A percentile compares a stretch with the other conserved stretches of the same genome.
phyloP scores from a whole-genome alignment of 2,329 filamentous ascomycete genomes.

The Ilyonectria destructans region DNA sequence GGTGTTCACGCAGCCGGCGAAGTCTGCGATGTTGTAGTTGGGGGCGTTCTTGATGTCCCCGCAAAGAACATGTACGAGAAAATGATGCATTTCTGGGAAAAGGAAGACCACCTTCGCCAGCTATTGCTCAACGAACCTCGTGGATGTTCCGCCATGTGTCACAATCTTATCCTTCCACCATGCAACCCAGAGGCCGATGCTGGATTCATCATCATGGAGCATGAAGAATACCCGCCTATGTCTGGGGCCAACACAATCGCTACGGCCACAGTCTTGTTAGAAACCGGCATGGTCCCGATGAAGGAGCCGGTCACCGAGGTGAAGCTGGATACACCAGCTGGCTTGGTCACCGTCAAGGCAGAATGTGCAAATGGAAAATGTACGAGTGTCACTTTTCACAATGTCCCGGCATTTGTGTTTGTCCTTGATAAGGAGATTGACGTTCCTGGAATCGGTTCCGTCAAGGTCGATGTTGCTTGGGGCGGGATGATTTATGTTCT shows the following conservation, averaged over 20 bases:
- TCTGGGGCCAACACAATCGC: constrained; percentile 40
- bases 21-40: constrained; percentile 41
- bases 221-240: constrained; percentile 42
- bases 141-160: constrained; percentile 37
- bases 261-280: constrained; percentile 31
- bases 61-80: constrained; percentile 41
- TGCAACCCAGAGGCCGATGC: constrained; percentile 40
- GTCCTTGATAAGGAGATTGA: constrained; percentile 30
- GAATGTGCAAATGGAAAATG: constrained; percentile 41
- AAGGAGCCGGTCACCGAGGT: constrained; percentile 37
- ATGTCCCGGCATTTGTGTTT: constrained; percentile 43
- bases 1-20: constrained; percentile 40
- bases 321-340: constrained; percentile 37
- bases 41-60: constrained; percentile 38
- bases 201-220: constrained; percentile 44
- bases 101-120: constrained; percentile 35
- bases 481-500: constrained; percentile 43
- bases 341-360: constrained; percentile 34
- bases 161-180: constrained; percentile 35
- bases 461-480: constrained; percentile 39
- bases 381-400: constrained; percentile 38
- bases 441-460: constrained; percentile 23
- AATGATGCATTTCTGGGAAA: constrained; percentile 38
- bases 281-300: constrained; percentile 41
- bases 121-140: constrained; percentile 39